Evolutionary conservation across 148 eudicot species (phyloP).

Genomic region (Rhododendron kiyosumense): DNA sequence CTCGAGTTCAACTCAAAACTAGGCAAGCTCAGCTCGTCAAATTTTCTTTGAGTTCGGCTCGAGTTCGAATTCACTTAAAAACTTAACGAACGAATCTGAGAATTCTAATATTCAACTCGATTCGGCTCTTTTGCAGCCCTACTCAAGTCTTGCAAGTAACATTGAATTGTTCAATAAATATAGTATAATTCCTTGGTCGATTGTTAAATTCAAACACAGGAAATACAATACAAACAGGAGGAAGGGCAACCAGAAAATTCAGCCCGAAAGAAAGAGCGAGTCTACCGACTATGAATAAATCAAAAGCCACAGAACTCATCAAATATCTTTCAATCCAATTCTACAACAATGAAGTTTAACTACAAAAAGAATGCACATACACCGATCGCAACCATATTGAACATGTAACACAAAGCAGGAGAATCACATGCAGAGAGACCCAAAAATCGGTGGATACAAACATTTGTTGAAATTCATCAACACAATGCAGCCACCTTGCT

Average conservation of each 20-base stretch:
- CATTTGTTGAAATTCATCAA: neutral
- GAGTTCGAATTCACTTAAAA: too few species aligned
- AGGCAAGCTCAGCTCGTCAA: too few species aligned
- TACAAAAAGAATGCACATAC: neutral
- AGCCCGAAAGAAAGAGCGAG: neutral
- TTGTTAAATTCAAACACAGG: neutral
- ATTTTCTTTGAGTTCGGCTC: too few species aligned
- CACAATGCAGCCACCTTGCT: constrained; percentile 51
- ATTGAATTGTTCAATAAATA: neutral
- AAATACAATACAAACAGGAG: neutral
- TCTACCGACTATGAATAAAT: neutral
- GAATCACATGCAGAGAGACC: neutral
- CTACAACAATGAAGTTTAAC: neutral
- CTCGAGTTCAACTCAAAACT: too few species aligned
- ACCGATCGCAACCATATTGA: neutral
- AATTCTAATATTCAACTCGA: too few species aligned
- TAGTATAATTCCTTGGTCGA: neutral
- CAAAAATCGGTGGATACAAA: neutral
- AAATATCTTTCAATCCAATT: neutral
- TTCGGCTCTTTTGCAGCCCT: too few species aligned
- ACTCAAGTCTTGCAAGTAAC: neutral
- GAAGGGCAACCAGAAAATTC: neutral
- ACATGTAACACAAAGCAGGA: neutral
- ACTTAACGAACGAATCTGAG: too few species aligned
- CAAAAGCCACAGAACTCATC: neutral